Percentiles rank a stretch among this genome's conserved stretches.
Conservation (phyloP, 768 basidiomycete genomes). For the Hypholoma sublateritium region DNA sequence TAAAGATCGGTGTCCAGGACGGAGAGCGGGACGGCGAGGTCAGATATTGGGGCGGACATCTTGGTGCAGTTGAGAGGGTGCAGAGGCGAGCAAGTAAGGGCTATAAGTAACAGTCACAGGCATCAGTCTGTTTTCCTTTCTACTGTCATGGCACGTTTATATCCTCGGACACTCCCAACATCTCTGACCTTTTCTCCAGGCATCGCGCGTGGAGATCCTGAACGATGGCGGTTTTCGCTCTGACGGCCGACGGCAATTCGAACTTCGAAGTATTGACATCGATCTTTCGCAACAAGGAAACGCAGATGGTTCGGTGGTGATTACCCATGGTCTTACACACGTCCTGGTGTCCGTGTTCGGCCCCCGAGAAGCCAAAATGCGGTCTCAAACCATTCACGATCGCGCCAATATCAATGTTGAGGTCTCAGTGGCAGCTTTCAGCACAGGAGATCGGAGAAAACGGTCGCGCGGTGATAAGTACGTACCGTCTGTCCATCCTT, state of each 20-base stretch:
- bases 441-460: conserved; percentile 76
- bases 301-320: conserved; percentile 83
- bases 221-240: conserved; percentile 88
- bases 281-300: conserved; percentile 71
- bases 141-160: conserved; percentile 21
- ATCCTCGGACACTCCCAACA: not conserved
- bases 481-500: conserved; percentile 29
- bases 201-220: conserved; percentile 67
- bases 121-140: conserved; percentile 10
- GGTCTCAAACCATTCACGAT: conserved; percentile 82
- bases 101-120: conserved; percentile 13
- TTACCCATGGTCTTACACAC: conserved; percentile 89
- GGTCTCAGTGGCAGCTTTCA: conserved; percentile 84
- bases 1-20: conserved; percentile 93
- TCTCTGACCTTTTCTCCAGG: conserved; percentile 25
- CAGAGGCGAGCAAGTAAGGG: conserved; percentile 7
- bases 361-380: conserved; percentile 83
- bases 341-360: conserved; percentile 90
- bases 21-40: conserved; percentile 44
- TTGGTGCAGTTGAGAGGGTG: conserved; percentile 15
- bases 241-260: conserved; percentile 90
- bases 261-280: conserved; percentile 80
- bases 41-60: conserved; percentile 34
- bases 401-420: conserved; percentile 90
- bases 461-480: conserved; percentile 86